Conservation (phyloP, 768 basidiomycete genomes). For the Paxillus ammoniavirescens region DNA sequence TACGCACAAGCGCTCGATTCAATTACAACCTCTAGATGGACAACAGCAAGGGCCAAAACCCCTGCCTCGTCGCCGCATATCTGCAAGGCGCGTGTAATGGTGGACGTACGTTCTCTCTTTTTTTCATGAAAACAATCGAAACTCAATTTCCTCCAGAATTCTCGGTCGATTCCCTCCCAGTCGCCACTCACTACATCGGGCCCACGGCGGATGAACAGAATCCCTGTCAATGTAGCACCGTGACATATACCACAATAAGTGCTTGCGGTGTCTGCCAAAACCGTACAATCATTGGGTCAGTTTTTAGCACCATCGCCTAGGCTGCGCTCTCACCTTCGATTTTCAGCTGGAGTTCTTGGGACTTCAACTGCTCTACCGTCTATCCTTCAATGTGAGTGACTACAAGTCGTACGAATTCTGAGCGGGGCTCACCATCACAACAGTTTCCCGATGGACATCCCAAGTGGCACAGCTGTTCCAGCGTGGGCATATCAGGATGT, state of each 20-base stretch:
- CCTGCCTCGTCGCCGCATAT: constrained; percentile 45
- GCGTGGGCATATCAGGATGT: constrained; percentile 65
- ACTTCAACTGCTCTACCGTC: constrained; percentile 43
- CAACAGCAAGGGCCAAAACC: constrained; percentile 48
- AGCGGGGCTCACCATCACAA: not conserved
- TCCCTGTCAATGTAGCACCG: constrained; percentile 53
- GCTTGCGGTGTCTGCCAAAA: constrained; percentile 61
- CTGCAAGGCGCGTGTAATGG: constrained; percentile 41
- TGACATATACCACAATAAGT: constrained; percentile 53
- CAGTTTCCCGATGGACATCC: constrained; percentile 51
- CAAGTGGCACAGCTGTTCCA: constrained; percentile 49
- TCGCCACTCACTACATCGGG: constrained; percentile 27
- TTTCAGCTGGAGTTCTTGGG: constrained; percentile 52
- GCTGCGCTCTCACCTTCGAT: not conserved
- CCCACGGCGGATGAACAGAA: constrained; percentile 31
- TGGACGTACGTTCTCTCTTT: constrained; percentile 35
- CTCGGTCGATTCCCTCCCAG: constrained; percentile 38
- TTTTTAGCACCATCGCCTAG: not conserved
- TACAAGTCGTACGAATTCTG: not conserved
- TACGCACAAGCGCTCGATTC: not conserved
- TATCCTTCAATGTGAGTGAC: constrained; percentile 26
- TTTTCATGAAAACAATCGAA: constrained; percentile 6
- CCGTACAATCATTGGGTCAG: constrained; percentile 36
- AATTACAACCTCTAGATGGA: constrained; percentile 19
- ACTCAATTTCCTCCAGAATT: constrained; percentile 31